phyloP scores from a whole-genome alignment of 2,329 filamentous ascomycete species.

The Pyrenochaeta sp. region DNA sequence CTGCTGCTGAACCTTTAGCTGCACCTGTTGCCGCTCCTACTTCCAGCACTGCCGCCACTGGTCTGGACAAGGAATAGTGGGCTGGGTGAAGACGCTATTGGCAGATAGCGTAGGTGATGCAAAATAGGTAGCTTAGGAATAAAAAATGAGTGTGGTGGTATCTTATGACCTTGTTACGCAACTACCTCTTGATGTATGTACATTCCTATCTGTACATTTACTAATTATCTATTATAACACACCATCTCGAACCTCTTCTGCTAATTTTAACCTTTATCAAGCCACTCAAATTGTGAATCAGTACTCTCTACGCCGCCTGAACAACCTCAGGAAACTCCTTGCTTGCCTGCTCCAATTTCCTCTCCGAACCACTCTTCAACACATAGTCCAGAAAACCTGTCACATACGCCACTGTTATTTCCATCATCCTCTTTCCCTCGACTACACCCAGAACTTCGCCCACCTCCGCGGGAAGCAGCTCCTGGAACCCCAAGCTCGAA shows the following conservation, averaged over 20 bases:
- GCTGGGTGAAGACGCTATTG: no score
- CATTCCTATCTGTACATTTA: no score
- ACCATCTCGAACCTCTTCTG: no score
- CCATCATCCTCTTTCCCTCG: slow-evolving; percentile 28
- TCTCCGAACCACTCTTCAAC: slow-evolving; percentile 18
- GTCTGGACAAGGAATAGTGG: no score
- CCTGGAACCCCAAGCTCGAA: slow-evolving; percentile 21
- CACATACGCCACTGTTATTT: slow-evolving; percentile 27
- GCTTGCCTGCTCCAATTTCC: slow-evolving; percentile 1
- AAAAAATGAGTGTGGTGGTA: not conserved
- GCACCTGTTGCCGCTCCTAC: slow-evolving; percentile 1
- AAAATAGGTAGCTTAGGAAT: no score
- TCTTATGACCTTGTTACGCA: not conserved
- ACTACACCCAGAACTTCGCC: slow-evolving; percentile 29
- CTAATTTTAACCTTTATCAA: no score
- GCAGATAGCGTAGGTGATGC: no score
- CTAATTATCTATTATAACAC: no score
- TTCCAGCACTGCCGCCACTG: no score
- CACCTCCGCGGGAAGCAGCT: slow-evolving; percentile 20
- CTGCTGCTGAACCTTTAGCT: not conserved
- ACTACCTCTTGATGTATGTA: no score
- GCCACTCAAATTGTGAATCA: no score
- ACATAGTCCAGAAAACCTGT: slow-evolving; percentile 29
- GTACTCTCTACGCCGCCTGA: not conserved
- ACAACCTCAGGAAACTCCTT: slow-evolving; percentile 25